Evolutionary conservation across 2,329 filamentous ascomycete species (phyloP), one percentile per base, ranked within the genome.

Genomic region (Colletotrichum euphorbiae): DNA sequence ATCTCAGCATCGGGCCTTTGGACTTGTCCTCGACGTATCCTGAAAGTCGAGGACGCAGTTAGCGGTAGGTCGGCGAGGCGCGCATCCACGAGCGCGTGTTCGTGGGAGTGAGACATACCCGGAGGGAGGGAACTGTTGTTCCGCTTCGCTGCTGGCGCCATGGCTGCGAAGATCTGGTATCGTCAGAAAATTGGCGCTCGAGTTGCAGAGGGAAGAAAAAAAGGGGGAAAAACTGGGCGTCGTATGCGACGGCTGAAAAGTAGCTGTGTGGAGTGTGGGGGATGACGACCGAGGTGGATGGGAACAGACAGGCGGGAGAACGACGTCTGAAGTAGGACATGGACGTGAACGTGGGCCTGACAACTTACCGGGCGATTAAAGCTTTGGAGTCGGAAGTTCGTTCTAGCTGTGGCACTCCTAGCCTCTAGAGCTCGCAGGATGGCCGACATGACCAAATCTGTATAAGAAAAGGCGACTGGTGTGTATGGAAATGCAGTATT

Each of bases 1-100:
- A 97, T 73, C 93, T 89, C 73, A 96, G 85, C 91, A 93, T 96
- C 52, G 89, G 84, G 61, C 92, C 92, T 78, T 93, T 94, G 75
- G 89, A 89, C 74, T 86, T 85, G 80, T 96, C 92, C 81, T 96
- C 93, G 75, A 85, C 88, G 82, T 96, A 95, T 74, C 90, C 92
- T 93, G 75, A 8, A 42, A 15, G 40, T 55, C 12, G 15, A 31
- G 19, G 3, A 21, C 15, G 21, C 42, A 12, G 62, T 66, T 11
- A 69, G 66, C 11, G 40, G 19, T 17, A 42, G n/a, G 6, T 33
- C 21, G 52, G 48, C 36, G 43, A 46, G 46, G 24, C 40, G 40
- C 19, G 46, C n/a, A 31, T 38, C 12, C 17, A 42, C 45, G 28
- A 19, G 17, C 5, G 36, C 50, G 54, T n/a, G 48, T 13, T 17